Conservation (phyloP, 2,329 filamentous ascomycete genomes). For the Trichoderma sp. region DNA sequence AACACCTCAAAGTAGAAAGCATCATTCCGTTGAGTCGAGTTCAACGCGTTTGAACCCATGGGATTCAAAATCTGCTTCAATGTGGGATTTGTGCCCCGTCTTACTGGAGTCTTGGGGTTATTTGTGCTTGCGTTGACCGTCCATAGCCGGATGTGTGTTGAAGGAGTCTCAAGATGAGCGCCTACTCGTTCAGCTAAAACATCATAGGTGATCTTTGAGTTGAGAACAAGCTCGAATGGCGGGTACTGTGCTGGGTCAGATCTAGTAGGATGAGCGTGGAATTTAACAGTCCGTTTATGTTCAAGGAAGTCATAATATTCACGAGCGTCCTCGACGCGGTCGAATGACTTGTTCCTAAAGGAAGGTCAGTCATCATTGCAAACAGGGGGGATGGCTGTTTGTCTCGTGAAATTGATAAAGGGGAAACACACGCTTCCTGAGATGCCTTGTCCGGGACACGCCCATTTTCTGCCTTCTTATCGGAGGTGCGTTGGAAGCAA, state of each 20-base stretch:
- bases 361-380: background rate
- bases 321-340: constrained; percentile 66
- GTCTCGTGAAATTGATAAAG: background rate
- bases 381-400: background rate
- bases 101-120: constrained; percentile 74
- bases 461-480: constrained; percentile 41
- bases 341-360: constrained; percentile 33
- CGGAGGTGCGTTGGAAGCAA: constrained; percentile 74
- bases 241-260: constrained; percentile 58
- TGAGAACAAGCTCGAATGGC: constrained; percentile 73
- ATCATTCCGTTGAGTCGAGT: constrained; percentile 68
- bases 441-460: constrained; percentile 29
- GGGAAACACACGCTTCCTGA: constrained; percentile 32
- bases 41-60: constrained; percentile 64
- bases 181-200: constrained; percentile 80
- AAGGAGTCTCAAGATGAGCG: constrained; percentile 69
- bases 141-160: constrained; percentile 87
- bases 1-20: constrained; percentile 88
- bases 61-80: constrained; percentile 75
- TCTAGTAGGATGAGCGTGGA: constrained; percentile 63
- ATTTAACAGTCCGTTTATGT: constrained; percentile 75
- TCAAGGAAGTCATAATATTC: constrained; percentile 92
- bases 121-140: constrained; percentile 75
- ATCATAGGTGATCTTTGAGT: constrained; percentile 86
- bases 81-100: constrained; percentile 67